A percentile compares a stretch with the other conserved stretches of the same genome.
phyloP scores from a whole-genome alignment of 306 rosid genomes.

The Heteromeles arbutifolia region DNA sequence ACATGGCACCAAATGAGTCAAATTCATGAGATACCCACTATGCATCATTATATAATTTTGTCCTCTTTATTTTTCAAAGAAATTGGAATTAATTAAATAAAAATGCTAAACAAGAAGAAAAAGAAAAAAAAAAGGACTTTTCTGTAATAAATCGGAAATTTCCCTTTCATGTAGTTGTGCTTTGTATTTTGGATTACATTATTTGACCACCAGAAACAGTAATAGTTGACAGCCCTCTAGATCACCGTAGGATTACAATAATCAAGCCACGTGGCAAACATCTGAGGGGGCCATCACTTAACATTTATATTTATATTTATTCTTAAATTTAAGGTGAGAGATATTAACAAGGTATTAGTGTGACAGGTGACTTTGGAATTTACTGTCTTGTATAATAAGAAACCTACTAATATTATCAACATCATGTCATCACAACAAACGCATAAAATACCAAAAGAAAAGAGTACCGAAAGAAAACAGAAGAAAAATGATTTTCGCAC shows the following conservation, averaged over 20 bases:
- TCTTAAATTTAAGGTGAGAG: constrained; percentile 37
- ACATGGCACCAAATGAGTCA: constrained; percentile 45
- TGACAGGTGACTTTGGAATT: constrained; percentile 21
- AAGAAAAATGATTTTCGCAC: background rate
- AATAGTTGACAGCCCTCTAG: constrained; percentile 21
- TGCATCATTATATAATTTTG: constrained; percentile 31
- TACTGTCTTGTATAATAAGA: constrained; percentile 8
- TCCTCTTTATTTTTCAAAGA: background rate
- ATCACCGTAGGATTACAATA: constrained; percentile 15
- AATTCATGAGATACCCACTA: constrained; percentile 68
- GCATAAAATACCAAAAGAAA: constrained; percentile 24
- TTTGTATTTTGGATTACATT: constrained; percentile 1
- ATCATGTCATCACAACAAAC: constrained; percentile 47
- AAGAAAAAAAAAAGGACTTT: background rate
- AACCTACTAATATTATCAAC: constrained; percentile 42
- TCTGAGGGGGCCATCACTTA: constrained; percentile 17
- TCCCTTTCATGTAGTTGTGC: background rate
- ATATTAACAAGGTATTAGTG: constrained; percentile 17
- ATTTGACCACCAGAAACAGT: constrained; percentile 1
- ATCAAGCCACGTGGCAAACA: constrained; percentile 16
- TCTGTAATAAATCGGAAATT: background rate
- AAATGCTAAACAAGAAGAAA: background rate
- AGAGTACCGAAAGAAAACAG: background rate
- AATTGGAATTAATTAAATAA: background rate
- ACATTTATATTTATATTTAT: background rate